These are phyloP conservation scores for Wallacemonas sp. DNA, from an alignment of 208 protist genomes.

Conservation along the genomic window DNA sequence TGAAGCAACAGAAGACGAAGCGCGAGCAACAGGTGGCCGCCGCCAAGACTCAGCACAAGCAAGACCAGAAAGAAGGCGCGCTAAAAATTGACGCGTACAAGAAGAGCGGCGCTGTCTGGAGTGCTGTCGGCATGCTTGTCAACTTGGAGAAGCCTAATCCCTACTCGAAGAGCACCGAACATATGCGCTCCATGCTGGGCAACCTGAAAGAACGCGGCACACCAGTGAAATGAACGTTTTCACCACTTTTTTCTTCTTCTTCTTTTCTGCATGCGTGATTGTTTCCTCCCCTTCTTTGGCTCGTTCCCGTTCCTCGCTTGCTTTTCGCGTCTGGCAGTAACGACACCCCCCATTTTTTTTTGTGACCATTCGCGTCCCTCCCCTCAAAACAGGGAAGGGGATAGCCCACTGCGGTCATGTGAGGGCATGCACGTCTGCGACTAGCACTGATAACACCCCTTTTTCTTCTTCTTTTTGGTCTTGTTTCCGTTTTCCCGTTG, in stretches of 20 bases:
- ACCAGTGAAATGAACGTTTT: not conserved
- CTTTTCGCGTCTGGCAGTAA: constrained; percentile 2
- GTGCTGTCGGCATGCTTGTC: constrained; percentile 62
- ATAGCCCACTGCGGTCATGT: no score
- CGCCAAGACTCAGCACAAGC: constrained; percentile 49
- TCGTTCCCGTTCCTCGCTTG: constrained; percentile 9
- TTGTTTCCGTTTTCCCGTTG: constrained; percentile 7
- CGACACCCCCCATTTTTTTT: constrained; percentile 6
- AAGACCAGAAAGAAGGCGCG: constrained; percentile 48
- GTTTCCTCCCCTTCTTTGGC: constrained; percentile 16
- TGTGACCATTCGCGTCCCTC: constrained; percentile 13
- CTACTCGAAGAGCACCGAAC: constrained; percentile 82
- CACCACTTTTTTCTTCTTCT: constrained; percentile 15
- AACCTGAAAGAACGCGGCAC: constrained; percentile 30
- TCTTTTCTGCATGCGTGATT: no score
- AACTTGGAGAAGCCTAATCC: constrained; percentile 78
- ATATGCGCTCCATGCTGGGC: constrained; percentile 70
- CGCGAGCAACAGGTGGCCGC: constrained; percentile 57
- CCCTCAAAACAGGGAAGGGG: no score
- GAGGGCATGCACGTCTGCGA: no score
- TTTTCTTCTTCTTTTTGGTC: constrained; percentile 4
- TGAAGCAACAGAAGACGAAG: constrained; percentile 58
- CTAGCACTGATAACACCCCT: no score
- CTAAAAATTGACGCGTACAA: constrained; percentile 50
- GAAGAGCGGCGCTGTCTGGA: constrained; percentile 74